Evolutionary conservation across 192 early-diverging fungal species (phyloP), one percentile per base, ranked within the genome.

Genomic region (Phlyctochytrium bullatum): DNA sequence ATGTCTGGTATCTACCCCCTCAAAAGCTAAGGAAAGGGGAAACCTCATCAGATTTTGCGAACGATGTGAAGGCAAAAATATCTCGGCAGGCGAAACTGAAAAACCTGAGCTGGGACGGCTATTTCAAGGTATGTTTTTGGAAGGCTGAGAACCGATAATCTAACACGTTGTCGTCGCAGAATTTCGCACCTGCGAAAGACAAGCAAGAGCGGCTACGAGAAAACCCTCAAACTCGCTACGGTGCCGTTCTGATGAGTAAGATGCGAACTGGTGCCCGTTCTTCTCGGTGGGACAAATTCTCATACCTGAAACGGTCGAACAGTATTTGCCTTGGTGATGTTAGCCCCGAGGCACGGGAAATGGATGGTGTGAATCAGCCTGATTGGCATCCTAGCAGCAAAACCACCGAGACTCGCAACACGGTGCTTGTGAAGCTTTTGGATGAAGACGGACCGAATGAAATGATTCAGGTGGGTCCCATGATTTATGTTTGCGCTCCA

Each of bases 31-130:
- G 67, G 52, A 50, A 60, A 30, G 77, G 69, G 1, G 72, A 84
- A 62, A 63, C 78, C 16, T 64, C 78, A 1, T 71, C 68, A 1
- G 80, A 84, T 34, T 84, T 84, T 74, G 83, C 83, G 0, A 80
- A 82, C 67, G 68, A 75, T 59, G 80, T 84, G 47, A 84, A 84
- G 65, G 80, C 83, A 3, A 71, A 74, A 30, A 84, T 84, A 27
- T 84, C 83, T 2, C 62, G 64, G n/a, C 72, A 73, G 4, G 83
- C 83, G 23, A 24, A 56, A 6, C 67, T 84, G 10, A 83, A 80
- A 66, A 84, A 84, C 64, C 59, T 84, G 59, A 78, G 73, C 34
- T 84, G 83, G 83, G 83, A 84, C 65, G 83, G 83, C 6, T 84
- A 84, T 62, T 82, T 77, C 62, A 84, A 84, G 65, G 76, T 76